These are phyloP conservation scores for Coemansia sp. DNA, from an alignment of 192 early-diverging fungal genomes.

Conservation along the genomic window DNA sequence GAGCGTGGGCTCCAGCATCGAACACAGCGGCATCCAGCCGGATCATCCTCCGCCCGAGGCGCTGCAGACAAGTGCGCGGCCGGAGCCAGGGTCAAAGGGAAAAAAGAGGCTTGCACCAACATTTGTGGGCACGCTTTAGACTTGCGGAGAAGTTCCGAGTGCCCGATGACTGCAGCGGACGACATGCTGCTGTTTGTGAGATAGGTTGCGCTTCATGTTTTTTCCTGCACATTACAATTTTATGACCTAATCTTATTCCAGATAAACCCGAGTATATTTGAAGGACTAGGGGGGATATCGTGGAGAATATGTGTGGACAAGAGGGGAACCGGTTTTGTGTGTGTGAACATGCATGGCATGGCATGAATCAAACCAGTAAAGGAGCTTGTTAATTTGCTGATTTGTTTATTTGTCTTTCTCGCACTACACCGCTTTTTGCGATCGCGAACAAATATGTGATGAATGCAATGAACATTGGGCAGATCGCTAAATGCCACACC, in stretches of 20 bases:
- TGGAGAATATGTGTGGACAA: too few species aligned
- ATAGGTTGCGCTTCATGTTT: neutral
- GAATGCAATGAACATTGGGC: too few species aligned
- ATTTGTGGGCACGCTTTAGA: slow-evolving; percentile 29
- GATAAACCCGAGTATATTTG: too few species aligned
- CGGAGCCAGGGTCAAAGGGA: slow-evolving; percentile 10
- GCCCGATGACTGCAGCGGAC: neutral
- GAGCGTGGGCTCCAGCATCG: neutral
- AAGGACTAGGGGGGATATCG: too few species aligned
- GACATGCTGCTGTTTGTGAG: neutral
- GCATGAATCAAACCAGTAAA: too few species aligned
- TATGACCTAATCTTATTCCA: neutral
- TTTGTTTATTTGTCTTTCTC: neutral
- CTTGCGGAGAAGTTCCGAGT: neutral
- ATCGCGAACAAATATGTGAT: slow-evolving; percentile 1
- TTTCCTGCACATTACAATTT: neutral
- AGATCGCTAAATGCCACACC: too few species aligned
- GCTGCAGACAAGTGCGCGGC: neutral
- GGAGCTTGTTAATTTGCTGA: neutral
- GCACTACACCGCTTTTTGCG: neutral
- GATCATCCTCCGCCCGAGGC: slow-evolving; percentile 3
- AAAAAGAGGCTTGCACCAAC: slow-evolving; percentile 50
- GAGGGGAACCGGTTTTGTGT: too few species aligned
- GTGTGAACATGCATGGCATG: too few species aligned
- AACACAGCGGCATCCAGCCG: neutral